Base-by-base conservation (phyloP, 768 basidiomycete species). In the Mycena galopus region DNA sequence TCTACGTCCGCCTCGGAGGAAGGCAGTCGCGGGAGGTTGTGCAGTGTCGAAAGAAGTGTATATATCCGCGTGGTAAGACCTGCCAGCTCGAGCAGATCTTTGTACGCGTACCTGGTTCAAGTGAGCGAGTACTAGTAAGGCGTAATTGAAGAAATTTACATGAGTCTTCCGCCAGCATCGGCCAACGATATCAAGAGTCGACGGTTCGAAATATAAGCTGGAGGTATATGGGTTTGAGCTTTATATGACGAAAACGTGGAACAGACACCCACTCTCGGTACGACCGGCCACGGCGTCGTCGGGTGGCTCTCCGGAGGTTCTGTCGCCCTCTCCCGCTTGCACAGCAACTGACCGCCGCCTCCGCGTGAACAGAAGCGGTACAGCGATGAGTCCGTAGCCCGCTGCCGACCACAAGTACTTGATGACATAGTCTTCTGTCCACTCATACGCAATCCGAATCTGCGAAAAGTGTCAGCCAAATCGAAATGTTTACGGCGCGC, bases 371-470 rank as follows among this genome's bases (percentile, higher is more conserved):
- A 97, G 84, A 23, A 97, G 87, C 0, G 97, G 97, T 1, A 98
- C 92, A 10, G 96, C 94, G 78, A 99, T 98, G 25, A 98, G 87
- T 5, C 88, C 88, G 80, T 98, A 99, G 0, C 97, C 97, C 5
- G 91, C 92, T 1, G 96, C 96, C 12, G 94, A 96, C 97, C 96
- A 98, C 11, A 95, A 84, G 80, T 98, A 98, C 81, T 98, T 98
- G 86, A 98, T 96, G 23, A 98, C 93, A 75, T 95, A 96, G 83
- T 98, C 97, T 79, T 98, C 97, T 0, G 95, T 98, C 96, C 94
- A 98, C 83, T 92, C 95, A 77, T 95, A 97, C 2, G 93, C 93
- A 57, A 97, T 95, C 19, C 96, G 92, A 63, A 96, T 94, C 93
- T 95, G 71, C 32, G 5, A 42, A 6, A 53, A 19, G 7, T 39